Base-by-base conservation (phyloP, 495 filamentous ascomycete genomes). In the Xylaria curta region DNA sequence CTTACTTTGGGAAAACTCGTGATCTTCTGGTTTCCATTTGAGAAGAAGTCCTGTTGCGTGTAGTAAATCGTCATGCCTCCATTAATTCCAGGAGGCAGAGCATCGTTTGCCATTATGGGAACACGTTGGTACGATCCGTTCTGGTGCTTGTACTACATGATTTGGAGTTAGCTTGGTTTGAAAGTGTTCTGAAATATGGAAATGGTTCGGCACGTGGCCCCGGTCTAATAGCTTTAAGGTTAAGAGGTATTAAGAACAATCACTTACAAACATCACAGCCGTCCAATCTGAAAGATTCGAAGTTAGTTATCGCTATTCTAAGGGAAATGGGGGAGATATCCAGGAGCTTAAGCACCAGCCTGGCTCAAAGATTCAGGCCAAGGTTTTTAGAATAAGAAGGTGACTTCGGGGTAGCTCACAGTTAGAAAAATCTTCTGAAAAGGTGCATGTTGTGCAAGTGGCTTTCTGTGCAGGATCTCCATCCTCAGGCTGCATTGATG, bases 61-160 rank as follows among this genome's bases (percentile, higher is more conserved):
- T 87, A 87, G 77, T 87, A 87, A 28, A 87, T 78, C 10, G 85
- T 87, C 82, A 87, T 85, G 63, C 85, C 85, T 8, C 85, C 85
- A 69, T 83, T 83, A 74, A 85, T 83, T 31, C 83, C 82, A 73
- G 80, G 75, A 24, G 84, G 82, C 53, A 86, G 77, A n/a, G 81
- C 83, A 24, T 81, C 78, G 75, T 86, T 86, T 54, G 82, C 81
- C 77, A 85, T 82, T 69, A 83, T 81, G 19, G 84, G 84, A 28
- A 87, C 83, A 12, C 82, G 79, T 74, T 86, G 82, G 78, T 87
- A 87, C 9, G 83, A 80, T 49, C 85, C 85, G 78, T 87, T 87
- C 60, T 80, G 70, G 76, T 85, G 80, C 78, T 85, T 83, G 79
- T 87, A 86, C 65, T 67, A 36, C 47, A 28, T 19, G 12, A 40